phyloP scores from a whole-genome alignment of 192 early-diverging fungal genomes.

The Piromyces sp. region DNA sequence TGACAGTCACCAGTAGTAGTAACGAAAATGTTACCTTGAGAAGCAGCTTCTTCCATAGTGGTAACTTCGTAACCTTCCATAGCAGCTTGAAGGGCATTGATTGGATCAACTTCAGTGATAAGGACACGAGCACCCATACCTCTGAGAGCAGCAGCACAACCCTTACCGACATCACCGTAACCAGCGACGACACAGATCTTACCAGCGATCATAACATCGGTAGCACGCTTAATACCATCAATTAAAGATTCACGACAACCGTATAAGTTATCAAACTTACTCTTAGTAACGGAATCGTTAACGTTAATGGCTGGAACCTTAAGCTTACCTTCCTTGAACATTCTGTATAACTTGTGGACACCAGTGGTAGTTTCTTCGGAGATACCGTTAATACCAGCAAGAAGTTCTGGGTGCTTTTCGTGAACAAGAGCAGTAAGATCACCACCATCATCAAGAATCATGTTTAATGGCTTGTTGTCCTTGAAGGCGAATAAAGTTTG shows the following conservation, averaged over 20 bases:
- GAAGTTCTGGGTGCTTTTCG: constrained; percentile 81
- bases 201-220: constrained; percentile 99
- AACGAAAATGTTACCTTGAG: constrained; percentile 91
- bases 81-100: constrained; percentile 96
- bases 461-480: constrained; percentile 82
- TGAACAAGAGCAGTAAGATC: constrained; percentile 92
- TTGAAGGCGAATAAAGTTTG: constrained; percentile 84
- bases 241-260: constrained; percentile 98
- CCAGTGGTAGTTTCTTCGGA: constrained; percentile 99
- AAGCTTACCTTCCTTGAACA: constrained; percentile 87
- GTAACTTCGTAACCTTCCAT: constrained; percentile 99
- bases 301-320: constrained; percentile 99
- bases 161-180: constrained; percentile 99
- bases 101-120: constrained; percentile 95
- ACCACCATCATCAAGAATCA: constrained; percentile 99
- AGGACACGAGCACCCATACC: constrained; percentile 97
- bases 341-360: constrained; percentile 98
- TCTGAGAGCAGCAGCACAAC: constrained; percentile 89
- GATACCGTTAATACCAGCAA: constrained; percentile 72
- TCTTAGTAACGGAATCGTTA: constrained; percentile 99
- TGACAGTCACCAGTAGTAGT: constrained; percentile 98
- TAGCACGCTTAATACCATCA: constrained; percentile 99
- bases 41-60: constrained; percentile 89
- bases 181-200: constrained; percentile 95
- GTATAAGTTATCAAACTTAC: constrained; percentile 99